Base-by-base conservation (phyloP, 2,329 filamentous ascomycete genomes). In the Aureobasidium sp. region DNA sequence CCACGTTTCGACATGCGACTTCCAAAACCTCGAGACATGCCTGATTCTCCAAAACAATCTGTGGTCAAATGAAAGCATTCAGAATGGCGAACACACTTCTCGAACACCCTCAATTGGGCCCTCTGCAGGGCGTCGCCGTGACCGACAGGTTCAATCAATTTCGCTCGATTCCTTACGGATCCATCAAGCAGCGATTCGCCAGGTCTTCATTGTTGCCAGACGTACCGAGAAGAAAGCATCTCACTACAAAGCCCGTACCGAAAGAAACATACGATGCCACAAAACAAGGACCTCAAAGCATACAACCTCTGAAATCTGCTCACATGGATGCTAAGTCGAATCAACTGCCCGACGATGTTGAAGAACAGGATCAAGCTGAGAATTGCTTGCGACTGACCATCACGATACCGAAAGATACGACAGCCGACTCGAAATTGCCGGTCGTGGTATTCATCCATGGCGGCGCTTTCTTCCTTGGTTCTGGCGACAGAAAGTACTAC, bases 401-500 rank as follows among this genome's bases (percentile, higher is more conserved):
- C 11, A 65, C 64, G n/a, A 22, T 31, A 14, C 60, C 63, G 3
- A 56, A 57, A 1, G 25, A 56, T 1, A 6, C 37, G 12, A 52
- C 31, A 9, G 8, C 47, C 0, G 5, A 29, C 0, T 61, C 57
- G 9, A 62, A 56, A 15, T 7, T 64, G 25, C 64, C 64, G 6
- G 60, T 64, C 4, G 41, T 65, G 1, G 55, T 64, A 1, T 65
- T 64, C 31, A 44, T 65, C 4, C 64, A 65, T 37, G 64, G 64
- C 3, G 64, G 64, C 5, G 64, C 63, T 9, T 64, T 64, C 47
- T 52, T 64, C 29, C 15, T 65, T 7, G 64, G 58, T 11, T 61
- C 62, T 14, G 51, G 58, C 1, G 41, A 61, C 15, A 20, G 64
- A 11, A 44, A 49, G 39, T 65, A 60, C 37, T 65, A 65, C 22